phyloP scores from a whole-genome alignment of 495 filamentous ascomycete species.

The Trichoderma gamsii region DNA sequence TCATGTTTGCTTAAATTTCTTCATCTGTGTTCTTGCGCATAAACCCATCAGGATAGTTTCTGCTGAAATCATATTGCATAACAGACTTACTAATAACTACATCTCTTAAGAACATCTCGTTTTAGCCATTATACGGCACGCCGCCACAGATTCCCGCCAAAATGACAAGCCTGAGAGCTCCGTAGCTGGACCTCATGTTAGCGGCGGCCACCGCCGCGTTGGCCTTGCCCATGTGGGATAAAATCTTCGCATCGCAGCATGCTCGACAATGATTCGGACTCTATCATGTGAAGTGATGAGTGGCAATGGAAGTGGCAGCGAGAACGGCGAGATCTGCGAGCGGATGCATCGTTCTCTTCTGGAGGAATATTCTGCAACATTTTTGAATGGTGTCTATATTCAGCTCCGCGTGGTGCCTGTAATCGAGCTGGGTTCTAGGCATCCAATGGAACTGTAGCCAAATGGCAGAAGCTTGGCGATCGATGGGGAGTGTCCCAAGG shows the following conservation, averaged over 20 bases:
- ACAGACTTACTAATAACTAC: slow-evolving; percentile 38
- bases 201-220: slow-evolving; percentile 28
- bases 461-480: not conserved
- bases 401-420: not conserved
- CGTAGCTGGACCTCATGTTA: slow-evolving; percentile 30
- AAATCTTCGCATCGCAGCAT: slow-evolving; percentile 31
- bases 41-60: slow-evolving; percentile 30
- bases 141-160: too few species aligned
- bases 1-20: slow-evolving; percentile 30
- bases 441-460: slow-evolving; percentile 8
- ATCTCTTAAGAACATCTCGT: slow-evolving; percentile 38
- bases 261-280: slow-evolving; percentile 30
- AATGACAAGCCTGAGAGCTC: too few species aligned
- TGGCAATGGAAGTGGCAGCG: too few species aligned
- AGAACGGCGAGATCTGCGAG: too few species aligned
- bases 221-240: slow-evolving; percentile 33
- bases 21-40: slow-evolving; percentile 25
- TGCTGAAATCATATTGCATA: slow-evolving; percentile 37
- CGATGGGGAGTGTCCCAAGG: not conserved
- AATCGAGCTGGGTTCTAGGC: not conserved
- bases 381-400: not conserved
- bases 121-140: slow-evolving; percentile 15
- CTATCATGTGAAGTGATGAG: too few species aligned
- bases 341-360: not conserved
- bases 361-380: not conserved